Percentiles rank a stretch among this genome's conserved stretches.
phyloP scores from a whole-genome alignment of 306 rosid genomes.

The Rubus idaeus region DNA sequence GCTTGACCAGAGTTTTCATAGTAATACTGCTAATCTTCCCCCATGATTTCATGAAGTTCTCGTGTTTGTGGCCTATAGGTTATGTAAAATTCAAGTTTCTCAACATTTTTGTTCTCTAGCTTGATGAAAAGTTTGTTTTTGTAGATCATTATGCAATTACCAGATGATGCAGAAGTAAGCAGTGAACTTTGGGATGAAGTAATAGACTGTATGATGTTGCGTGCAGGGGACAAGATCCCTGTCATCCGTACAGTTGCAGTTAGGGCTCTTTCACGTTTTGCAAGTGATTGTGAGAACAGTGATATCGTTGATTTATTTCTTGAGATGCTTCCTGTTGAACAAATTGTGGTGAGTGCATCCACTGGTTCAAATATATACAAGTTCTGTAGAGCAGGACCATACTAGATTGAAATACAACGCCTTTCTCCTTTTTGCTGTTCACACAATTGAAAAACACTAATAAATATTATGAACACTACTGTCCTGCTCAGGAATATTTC shows the following conservation, averaged over 20 bases:
- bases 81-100: background rate
- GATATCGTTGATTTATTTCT: constrained; percentile 80
- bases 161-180: constrained; percentile 93
- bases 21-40: background rate
- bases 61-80: background rate
- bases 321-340: constrained; percentile 69
- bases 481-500: background rate
- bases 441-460: background rate
- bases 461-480: background rate
- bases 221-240: constrained; percentile 73
- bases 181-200: constrained; percentile 86
- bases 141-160: constrained; percentile 83
- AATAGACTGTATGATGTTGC: constrained; percentile 74
- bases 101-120: constrained; percentile 6
- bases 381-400: background rate
- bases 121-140: constrained; percentile 25
- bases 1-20: background rate
- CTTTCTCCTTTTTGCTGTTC: background rate
- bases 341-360: constrained; percentile 62
- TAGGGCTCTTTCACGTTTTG: constrained; percentile 95
- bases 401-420: background rate
- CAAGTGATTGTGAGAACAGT: constrained; percentile 66
- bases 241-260: constrained; percentile 73
- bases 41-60: background rate
- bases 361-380: constrained; percentile 17